Conservation (phyloP, 2,329 filamentous ascomycete species). For the Xylaria arbuscula region DNA sequence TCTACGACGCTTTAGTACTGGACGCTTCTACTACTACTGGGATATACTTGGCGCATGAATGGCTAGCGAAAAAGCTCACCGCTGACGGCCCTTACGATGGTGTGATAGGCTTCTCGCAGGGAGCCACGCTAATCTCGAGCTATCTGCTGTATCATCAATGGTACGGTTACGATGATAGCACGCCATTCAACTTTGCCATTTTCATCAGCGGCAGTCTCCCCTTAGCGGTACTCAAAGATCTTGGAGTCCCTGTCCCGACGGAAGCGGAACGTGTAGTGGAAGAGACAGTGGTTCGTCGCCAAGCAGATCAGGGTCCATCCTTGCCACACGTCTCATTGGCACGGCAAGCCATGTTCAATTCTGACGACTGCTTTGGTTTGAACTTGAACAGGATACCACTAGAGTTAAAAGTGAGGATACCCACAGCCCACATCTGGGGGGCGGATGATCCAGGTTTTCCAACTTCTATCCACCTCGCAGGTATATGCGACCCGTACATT, state of each 20-base stretch:
- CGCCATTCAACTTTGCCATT: slow-evolving; percentile 54
- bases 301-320: slow-evolving; percentile 33
- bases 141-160: slow-evolving; percentile 55
- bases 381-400: slow-evolving; percentile 47
- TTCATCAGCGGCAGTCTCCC: slow-evolving; percentile 56
- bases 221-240: slow-evolving; percentile 44
- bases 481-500: slow-evolving; percentile 49
- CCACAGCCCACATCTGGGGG: slow-evolving; percentile 48
- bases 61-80: slow-evolving; percentile 52
- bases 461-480: slow-evolving; percentile 45
- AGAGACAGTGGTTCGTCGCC: slow-evolving; percentile 40
- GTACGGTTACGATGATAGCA: slow-evolving; percentile 44
- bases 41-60: slow-evolving; percentile 52
- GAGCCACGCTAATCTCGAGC: slow-evolving; percentile 53
- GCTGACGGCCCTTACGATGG: slow-evolving; percentile 47
- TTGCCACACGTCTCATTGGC: slow-evolving; percentile 37
- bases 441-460: slow-evolving; percentile 44
- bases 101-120: slow-evolving; percentile 46
- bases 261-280: slow-evolving; percentile 47
- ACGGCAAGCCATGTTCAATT: slow-evolving; percentile 46
- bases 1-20: slow-evolving; percentile 34
- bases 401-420: slow-evolving; percentile 49
- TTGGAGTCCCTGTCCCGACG: slow-evolving; percentile 51
- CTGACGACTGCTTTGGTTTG: slow-evolving; percentile 49
- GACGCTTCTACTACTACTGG: slow-evolving; percentile 38